phyloP scores from a whole-genome alignment of 2,329 filamentous ascomycete species.

The Verticillium dahliae region DNA sequence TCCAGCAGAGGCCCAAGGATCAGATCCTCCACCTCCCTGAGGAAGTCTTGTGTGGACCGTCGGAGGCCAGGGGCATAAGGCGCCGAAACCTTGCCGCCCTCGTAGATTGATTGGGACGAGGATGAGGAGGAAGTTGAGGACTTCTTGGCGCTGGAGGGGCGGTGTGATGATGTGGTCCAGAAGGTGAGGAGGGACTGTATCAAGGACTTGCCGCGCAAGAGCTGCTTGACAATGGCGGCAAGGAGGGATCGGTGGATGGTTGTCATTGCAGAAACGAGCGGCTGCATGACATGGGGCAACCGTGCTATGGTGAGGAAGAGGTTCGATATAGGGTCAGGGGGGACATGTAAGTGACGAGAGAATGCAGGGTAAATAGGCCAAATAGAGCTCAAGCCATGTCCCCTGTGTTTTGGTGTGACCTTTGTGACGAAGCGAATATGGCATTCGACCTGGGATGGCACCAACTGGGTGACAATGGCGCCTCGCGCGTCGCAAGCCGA shows the following conservation, averaged over 20 bases:
- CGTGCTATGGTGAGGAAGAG: not conserved
- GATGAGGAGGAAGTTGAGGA: not conserved
- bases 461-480: not conserved
- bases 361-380: constrained; percentile 9
- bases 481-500: not conserved
- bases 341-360: constrained; percentile 13
- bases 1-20: constrained; percentile 41
- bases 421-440: not conserved
- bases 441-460: not conserved
- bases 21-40: constrained; percentile 47
- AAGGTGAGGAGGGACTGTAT: constrained; percentile 45
- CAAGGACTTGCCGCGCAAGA: constrained; percentile 53
- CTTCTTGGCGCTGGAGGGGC: constrained; percentile 4
- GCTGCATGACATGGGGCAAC: constrained; percentile 33
- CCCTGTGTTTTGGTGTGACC: not conserved
- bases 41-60: constrained; percentile 41
- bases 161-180: constrained; percentile 7
- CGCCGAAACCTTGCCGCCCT: constrained; percentile 2
- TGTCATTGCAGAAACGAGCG: constrained; percentile 51
- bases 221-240: constrained; percentile 48
- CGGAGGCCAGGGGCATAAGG: not conserved
- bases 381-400: constrained; percentile 8
- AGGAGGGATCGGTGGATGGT: constrained; percentile 47
- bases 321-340: not conserved
- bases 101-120: not conserved